A percentile compares a stretch with the other conserved stretches of the same genome.
Conservation (phyloP, 2,329 filamentous ascomycete species). For the Neopestalotiopsis rosae region DNA sequence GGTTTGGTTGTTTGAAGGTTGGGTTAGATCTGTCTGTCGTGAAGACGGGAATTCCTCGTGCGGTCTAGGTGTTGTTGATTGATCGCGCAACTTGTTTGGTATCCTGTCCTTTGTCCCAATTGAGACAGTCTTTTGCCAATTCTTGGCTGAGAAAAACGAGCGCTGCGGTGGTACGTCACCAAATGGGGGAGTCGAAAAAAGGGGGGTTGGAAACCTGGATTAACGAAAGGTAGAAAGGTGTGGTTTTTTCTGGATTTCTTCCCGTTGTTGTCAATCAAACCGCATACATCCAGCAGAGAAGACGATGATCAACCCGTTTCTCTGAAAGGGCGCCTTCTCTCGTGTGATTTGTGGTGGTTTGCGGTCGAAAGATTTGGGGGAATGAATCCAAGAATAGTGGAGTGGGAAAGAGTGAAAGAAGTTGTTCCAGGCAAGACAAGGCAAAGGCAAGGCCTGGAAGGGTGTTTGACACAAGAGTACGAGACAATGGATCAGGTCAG, state of each 20-base stretch:
- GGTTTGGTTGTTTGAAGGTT: not conserved
- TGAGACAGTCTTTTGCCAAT: constrained; percentile 16
- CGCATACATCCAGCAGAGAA: constrained; percentile 1
- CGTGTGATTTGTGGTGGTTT: constrained; percentile 3
- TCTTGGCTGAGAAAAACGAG: constrained; percentile 17
- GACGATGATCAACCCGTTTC: constrained; percentile 22
- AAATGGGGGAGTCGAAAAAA: constrained; percentile 18
- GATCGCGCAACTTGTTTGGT: not conserved
- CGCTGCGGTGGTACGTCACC: constrained; percentile 22
- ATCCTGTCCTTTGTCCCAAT: constrained; percentile 10
- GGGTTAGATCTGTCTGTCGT: not conserved
- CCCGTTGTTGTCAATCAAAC: not conserved
- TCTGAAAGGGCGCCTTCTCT: constrained; percentile 21
- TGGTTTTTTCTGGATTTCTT: not conserved
- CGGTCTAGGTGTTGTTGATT: not conserved
- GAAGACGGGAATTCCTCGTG: not conserved
- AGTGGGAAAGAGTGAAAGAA: constrained; percentile 18
- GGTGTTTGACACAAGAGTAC: constrained; percentile 9
- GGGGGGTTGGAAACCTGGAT: constrained; percentile 14
- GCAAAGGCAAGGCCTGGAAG: constrained; percentile 14
- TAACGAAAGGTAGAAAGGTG: constrained; percentile 16
- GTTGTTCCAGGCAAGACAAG: constrained; percentile 7
- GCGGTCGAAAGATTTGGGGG: constrained; percentile 15
- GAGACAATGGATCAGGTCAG: constrained; percentile 12
- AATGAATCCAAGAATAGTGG: constrained; percentile 18